Percentiles rank a stretch among this genome's conserved stretches.
These are phyloP conservation scores for Hysterium pulicare DNA, from an alignment of 2,329 filamentous ascomycete genomes.

Conservation along the genomic window DNA sequence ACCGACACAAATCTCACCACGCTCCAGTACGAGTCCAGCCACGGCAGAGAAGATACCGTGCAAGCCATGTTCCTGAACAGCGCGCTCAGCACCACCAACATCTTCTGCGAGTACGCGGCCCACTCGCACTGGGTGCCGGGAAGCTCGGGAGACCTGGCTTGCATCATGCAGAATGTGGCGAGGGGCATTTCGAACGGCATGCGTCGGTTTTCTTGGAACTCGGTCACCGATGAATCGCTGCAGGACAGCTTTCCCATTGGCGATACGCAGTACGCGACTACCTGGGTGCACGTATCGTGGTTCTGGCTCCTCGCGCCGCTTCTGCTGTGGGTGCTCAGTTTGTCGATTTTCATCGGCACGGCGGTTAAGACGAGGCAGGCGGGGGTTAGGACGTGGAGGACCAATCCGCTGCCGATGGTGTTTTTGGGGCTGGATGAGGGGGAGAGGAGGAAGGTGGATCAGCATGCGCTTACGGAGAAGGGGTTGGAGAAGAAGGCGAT, in stretches of 20 bases:
- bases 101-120: background rate
- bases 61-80: background rate
- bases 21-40: background rate
- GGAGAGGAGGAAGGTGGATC: slow-evolving; percentile 1
- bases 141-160: no score
- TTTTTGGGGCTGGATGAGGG: slow-evolving; percentile 3
- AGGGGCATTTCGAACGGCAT: no score
- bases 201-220: no score
- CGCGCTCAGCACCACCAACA: background rate
- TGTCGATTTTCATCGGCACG: slow-evolving; percentile 1
- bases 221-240: no score
- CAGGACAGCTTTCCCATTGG: no score
- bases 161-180: no score
- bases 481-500: slow-evolving; percentile 5
- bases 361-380: slow-evolving; percentile 3
- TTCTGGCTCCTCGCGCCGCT: background rate
- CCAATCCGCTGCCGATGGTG: slow-evolving; percentile 7
- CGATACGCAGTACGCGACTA: background rate
- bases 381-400: slow-evolving; percentile 5
- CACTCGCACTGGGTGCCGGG: background rate
- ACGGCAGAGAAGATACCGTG: background rate
- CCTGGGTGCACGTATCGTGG: background rate
- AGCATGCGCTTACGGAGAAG: slow-evolving; percentile 1
- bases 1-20: background rate
- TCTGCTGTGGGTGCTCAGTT: background rate